phyloP scores from a whole-genome alignment of 805 yeast genomes.

The Metschnikowia hibisci region DNA sequence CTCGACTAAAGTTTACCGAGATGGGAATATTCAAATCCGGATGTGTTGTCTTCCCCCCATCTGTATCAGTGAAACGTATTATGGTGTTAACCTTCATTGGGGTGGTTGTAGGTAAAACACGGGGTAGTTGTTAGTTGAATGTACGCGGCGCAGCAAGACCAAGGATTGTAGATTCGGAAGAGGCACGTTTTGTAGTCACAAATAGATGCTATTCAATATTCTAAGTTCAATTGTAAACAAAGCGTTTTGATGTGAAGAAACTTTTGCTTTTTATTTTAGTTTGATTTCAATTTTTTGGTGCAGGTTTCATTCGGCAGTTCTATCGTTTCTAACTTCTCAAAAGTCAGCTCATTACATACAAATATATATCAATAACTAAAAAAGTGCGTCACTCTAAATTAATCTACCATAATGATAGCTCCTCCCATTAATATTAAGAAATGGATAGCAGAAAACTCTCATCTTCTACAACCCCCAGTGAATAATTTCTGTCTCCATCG shows the following conservation, averaged over 20 bases:
- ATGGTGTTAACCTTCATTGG: conserved; percentile 25
- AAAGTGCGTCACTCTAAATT: background rate
- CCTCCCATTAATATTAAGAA: conserved; percentile 70
- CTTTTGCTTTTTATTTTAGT: too few relatives aligned
- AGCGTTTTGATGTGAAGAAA: too few relatives aligned
- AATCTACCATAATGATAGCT: conserved; percentile 40
- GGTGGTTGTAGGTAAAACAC: background rate
- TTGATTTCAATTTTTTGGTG: too few relatives aligned
- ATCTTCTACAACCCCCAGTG: conserved; percentile 84
- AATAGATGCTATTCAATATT: background rate
- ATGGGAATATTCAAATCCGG: conserved; percentile 30
- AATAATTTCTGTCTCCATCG: conserved; percentile 86
- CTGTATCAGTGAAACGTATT: conserved; percentile 30
- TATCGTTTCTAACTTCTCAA: too few relatives aligned
- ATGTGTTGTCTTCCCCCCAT: conserved; percentile 17
- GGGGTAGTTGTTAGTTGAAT: conserved; percentile 2
- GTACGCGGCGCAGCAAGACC: background rate
- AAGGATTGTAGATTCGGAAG: background rate
- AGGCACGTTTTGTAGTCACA: background rate
- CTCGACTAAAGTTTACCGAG: conserved; percentile 24
- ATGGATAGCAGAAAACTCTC: conserved; percentile 77
- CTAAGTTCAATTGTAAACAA: too few relatives aligned
- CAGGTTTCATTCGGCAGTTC: too few relatives aligned
- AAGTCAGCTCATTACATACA: too few relatives aligned
- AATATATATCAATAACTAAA: too few relatives aligned